Evolutionary conservation across 108 stramenopile species (phyloP).

Genomic region (Pseudonitzschia multistriata): DNA sequence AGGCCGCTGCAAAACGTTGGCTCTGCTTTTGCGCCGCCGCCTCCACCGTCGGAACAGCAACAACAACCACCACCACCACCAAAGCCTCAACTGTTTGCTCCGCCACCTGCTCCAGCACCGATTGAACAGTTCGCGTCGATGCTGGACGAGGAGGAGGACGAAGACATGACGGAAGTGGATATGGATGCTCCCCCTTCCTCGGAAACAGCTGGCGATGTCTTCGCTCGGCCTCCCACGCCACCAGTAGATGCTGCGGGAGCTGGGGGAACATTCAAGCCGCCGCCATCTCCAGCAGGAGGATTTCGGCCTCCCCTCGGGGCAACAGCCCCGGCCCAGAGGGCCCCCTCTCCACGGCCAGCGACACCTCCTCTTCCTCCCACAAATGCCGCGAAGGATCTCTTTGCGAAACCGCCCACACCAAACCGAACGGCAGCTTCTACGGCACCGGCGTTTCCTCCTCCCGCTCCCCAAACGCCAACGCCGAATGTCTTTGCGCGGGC

Average conservation of each 20-base stretch:
- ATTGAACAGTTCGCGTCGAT: conserved; percentile 30
- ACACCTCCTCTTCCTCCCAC: neutral
- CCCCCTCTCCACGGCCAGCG: neutral
- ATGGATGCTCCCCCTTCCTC: conserved; percentile 2
- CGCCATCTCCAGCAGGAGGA: neutral
- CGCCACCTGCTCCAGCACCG: conserved; percentile 21
- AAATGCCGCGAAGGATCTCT: neutral
- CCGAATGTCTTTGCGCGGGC: neutral
- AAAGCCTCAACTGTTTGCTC: neutral
- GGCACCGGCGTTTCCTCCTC: neutral
- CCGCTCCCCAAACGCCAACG: neutral
- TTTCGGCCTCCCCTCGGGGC: neutral
- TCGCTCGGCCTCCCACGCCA: conserved; percentile 2
- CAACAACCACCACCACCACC: conserved; percentile 3
- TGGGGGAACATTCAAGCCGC: neutral
- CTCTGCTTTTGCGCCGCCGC: neutral
- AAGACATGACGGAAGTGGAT: conserved; percentile 8
- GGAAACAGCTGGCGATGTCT: neutral
- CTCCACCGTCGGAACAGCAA: conserved; percentile 12
- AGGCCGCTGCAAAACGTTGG: neutral
- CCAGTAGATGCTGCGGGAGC: neutral
- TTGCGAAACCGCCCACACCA: neutral
- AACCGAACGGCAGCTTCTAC: neutral
- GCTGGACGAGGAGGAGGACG: conserved; percentile 19
- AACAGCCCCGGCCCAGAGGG: neutral